Evolutionary conservation across 2,329 filamentous ascomycete species (phyloP).

Genomic region (Scopulariopsis brevicaulis): DNA sequence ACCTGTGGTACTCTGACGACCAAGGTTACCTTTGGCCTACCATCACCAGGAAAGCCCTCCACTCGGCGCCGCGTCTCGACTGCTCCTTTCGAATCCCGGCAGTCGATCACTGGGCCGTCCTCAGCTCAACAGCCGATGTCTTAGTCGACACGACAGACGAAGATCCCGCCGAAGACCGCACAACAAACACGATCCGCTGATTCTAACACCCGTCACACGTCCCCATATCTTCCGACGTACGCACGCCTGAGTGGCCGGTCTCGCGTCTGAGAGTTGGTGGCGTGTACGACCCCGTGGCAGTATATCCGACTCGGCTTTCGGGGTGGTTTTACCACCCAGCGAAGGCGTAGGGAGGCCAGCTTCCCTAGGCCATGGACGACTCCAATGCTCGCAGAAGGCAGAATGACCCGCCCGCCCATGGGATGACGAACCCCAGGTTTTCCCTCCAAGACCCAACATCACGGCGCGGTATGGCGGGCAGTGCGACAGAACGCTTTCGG

Average conservation of each 20-base stretch:
- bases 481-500: conserved; percentile 30
- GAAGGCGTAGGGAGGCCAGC: not conserved
- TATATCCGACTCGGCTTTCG: not conserved
- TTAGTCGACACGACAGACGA: not conserved
- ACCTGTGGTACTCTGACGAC: not conserved
- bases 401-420: conserved; percentile 59
- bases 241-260: not conserved
- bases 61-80: not conserved
- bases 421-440: conserved; percentile 43
- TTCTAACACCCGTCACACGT: not conserved
- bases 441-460: conserved; percentile 36
- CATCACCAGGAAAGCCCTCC: not conserved
- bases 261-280: not conserved
- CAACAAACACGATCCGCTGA: not conserved
- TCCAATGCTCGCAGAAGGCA: conserved; percentile 62
- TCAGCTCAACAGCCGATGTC: not conserved
- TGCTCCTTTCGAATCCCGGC: not conserved
- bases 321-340: not conserved
- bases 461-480: conserved; percentile 20
- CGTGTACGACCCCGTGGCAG: not conserved
- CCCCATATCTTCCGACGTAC: too few species aligned
- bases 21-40: not conserved
- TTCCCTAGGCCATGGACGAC: conserved; percentile 60
- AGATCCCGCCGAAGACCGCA: not conserved
- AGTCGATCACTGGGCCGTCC: not conserved